Percentiles rank a stretch among this genome's conserved stretches.
Conservation (phyloP, 768 basidiomycete species). For the Suillus ampliporus region DNA sequence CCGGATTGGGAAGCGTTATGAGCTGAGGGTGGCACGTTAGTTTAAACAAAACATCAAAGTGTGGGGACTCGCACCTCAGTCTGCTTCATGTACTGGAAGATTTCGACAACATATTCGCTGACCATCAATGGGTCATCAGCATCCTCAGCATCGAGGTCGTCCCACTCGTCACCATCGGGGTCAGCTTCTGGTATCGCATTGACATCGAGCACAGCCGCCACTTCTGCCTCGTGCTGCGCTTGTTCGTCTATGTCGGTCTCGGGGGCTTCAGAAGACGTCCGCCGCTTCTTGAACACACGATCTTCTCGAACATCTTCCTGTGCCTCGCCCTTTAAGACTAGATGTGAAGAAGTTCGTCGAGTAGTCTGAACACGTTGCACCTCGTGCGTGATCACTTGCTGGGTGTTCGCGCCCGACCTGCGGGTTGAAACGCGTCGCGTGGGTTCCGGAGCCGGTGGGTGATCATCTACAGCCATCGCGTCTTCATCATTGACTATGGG, state of each 20-base stretch:
- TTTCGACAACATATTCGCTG: constrained; percentile 93
- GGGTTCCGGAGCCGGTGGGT: constrained; percentile 29
- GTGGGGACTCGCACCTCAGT: constrained; percentile 62
- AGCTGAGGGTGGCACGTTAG: constrained; percentile 47
- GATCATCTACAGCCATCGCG: constrained; percentile 57
- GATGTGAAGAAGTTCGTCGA: constrained; percentile 40
- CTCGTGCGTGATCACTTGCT: constrained; percentile 34
- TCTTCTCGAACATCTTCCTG: constrained; percentile 59
- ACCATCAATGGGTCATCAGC: constrained; percentile 96
- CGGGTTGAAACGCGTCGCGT: constrained; percentile 27
- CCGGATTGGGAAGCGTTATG: constrained; percentile 77
- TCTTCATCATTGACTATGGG: constrained; percentile 48
- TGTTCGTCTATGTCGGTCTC: constrained; percentile 53
- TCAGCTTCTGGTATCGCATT: constrained; percentile 67
- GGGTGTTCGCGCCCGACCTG: constrained; percentile 29
- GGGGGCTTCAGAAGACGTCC: constrained; percentile 71
- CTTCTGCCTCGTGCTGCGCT: constrained; percentile 30
- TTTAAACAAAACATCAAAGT: constrained; percentile 12
- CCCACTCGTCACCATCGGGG: constrained; percentile 74
- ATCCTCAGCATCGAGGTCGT: constrained; percentile 91
- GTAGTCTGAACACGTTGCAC: constrained; percentile 33
- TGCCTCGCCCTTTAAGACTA: constrained; percentile 38
- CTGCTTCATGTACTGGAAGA: constrained; percentile 88
- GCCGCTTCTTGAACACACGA: constrained; percentile 74
- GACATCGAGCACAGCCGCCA: constrained; percentile 48